phyloP scores from a whole-genome alignment of 1,284 basidiomycete species.

The Farysia itapuensis region DNA sequence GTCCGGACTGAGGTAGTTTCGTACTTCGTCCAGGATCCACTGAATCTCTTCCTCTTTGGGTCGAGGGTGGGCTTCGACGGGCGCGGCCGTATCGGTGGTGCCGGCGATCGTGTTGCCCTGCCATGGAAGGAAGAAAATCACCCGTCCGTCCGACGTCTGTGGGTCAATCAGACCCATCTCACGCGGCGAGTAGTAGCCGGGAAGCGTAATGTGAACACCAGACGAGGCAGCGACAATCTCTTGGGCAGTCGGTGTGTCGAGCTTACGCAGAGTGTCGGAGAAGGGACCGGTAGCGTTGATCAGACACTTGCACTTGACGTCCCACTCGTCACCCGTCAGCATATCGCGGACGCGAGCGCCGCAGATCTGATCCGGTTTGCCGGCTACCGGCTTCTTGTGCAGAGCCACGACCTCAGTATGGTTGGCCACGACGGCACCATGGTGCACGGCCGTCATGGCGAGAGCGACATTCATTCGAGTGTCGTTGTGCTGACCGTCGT shows the following conservation, averaged over 20 bases:
- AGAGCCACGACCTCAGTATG: conserved; percentile 83
- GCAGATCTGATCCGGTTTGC: conserved; percentile 67
- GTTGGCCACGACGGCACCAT: conserved; percentile 86
- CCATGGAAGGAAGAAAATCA: conserved; percentile 99
- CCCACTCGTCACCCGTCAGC: conserved; percentile 79
- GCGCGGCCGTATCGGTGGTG: conserved; percentile 85
- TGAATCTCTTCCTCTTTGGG: conserved; percentile 92
- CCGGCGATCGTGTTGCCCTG: conserved; percentile 96
- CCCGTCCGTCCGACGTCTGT: conserved; percentile 89
- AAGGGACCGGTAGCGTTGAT: conserved; percentile 98
- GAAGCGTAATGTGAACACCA: conserved; percentile 93
- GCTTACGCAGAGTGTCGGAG: conserved; percentile 78
- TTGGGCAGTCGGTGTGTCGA: conserved; percentile 79
- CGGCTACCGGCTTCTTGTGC: conserved; percentile 67
- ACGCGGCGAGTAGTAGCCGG: conserved; percentile 93
- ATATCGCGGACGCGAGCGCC: conserved; percentile 80
- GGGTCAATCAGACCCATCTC: conserved; percentile 96
- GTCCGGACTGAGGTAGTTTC: conserved; percentile 84
- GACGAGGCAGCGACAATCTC: conserved; percentile 90
- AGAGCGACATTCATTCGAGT: conserved; percentile 92
- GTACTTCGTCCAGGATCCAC: conserved; percentile 91
- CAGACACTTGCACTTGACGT: conserved; percentile 83
- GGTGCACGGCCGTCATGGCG: conserved; percentile 86
- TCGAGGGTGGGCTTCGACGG: conserved; percentile 75
- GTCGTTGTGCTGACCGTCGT: conserved; percentile 98